Base-by-base conservation (phyloP, 768 basidiomycete species). In the Termitomyces titanicus region DNA sequence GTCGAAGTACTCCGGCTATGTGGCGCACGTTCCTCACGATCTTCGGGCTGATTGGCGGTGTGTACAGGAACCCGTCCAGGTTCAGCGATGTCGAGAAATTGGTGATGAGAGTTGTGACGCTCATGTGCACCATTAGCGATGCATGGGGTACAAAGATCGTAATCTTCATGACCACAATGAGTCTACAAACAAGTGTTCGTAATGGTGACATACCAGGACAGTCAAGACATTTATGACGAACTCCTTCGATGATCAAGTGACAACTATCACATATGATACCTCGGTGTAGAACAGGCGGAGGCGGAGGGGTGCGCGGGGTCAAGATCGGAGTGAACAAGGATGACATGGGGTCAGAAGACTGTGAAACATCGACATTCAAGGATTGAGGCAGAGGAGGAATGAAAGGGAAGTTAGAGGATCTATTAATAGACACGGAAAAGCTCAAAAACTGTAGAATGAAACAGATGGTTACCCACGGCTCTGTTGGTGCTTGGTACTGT, bases 161-260 rank as follows among this genome's bases (percentile, higher is more conserved):
- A 91, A 65, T 91, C 88, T 86, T 47, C 0, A 56, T 29, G 2
- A n/a, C 7, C 7, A n/a, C 6, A 18, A 25, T 58, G 5, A 54
- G 27, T 49, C 2, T 37, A 35, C 24, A 6, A 29, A 0, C 20
- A 33, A 18, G 15, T 24, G 29, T 33, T 39, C 22, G 22, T 12
- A 12, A 40, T 42, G 17, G 7, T 5, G 4, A 69, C 78, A 50
- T 65, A 89, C 88, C 77, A 46, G 78, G 74, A 66, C 91, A 93
- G 60, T 90, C 86, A 20, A 90, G 69, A 63, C 92, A 94, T 68
- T 93, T 94, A 68, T 90, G 85, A 42, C 92, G 77, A 52, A 83
- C 66, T 11, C 91, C 92, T 53, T 79, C 71, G 37, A 93, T 75
- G 3, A 69, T 77, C 20, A 69, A 60, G 5, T 76, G 60, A 68